Evolutionary conservation across 768 basidiomycete species (phyloP), one percentile per base, ranked within the genome.

Genomic region (Mycena vulgaris): DNA sequence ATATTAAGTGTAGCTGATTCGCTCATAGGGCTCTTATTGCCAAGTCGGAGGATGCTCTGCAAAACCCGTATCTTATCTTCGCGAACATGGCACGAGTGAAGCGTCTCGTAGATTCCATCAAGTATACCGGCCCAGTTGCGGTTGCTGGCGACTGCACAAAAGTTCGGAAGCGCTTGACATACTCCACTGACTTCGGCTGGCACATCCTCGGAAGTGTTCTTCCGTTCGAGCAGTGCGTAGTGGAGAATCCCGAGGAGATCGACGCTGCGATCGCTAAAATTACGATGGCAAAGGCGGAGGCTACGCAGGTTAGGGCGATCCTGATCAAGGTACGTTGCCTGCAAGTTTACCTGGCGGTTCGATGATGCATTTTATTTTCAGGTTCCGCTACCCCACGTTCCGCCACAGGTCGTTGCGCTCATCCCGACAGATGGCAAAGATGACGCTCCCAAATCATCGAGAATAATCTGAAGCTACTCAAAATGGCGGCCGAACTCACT

Each of bases 141-240:
- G 63, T 77, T 28, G 75, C 68, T 3, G 74, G 75, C 1, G 79
- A 81, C 45, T 77, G 76, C 52, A 79, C 79, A 5, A 79, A 81
- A 60, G 79, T 79, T 8, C 66, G 73, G 3, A 56, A 73, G 42
- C 52, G 75, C 1, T 68, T 80, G 0, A 67, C 75, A 3, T 78
- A 76, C 63, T 80, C 78, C 5, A 78, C 63, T 27, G 69, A 77
- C 25, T 75, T 71, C 42, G 77, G 80, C 4, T 68, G 74, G 5
- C 79, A 79, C 55, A 69, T 80, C 10, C 60, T 80, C 14, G 78
- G 80, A 0, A 64, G 76, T 1, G 68, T 75, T 0, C 62, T 75
- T 1, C 66, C 74, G 16, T 68, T 80, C 0, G 27, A 68, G 0
- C 66, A 77, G 5, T 77, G 76, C 35, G 72, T 75, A 9, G 76